These are phyloP conservation scores for Pestalotiopsis fici DNA, from an alignment of 2,329 filamentous ascomycete species.

Conservation along the genomic window DNA sequence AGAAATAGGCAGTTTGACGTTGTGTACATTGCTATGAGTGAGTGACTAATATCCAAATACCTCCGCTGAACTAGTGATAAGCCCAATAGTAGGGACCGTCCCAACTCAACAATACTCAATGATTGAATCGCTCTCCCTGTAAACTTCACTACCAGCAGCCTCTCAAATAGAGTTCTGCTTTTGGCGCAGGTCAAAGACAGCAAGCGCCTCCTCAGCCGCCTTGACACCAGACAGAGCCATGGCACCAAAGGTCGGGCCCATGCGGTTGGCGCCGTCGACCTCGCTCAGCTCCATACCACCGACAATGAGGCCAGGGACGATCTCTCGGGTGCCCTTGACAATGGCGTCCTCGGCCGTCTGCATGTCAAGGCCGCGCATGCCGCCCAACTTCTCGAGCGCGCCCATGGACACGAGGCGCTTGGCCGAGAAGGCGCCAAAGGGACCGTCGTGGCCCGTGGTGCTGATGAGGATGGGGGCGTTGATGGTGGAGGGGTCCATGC, in stretches of 20 bases:
- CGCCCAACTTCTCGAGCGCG: slow-evolving; percentile 78
- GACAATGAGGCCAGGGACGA: slow-evolving; percentile 86
- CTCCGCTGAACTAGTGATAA: no score
- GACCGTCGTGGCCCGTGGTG: slow-evolving; percentile 88
- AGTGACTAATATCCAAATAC: no score
- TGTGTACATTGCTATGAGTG: no score
- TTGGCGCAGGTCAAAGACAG: slow-evolving; percentile 76
- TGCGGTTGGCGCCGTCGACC: slow-evolving; percentile 87
- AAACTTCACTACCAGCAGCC: no score
- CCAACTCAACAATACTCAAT: no score
- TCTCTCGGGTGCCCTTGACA: slow-evolving; percentile 86
- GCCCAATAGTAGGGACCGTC: no score
- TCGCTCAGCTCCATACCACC: slow-evolving; percentile 93
- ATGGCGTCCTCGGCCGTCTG: slow-evolving; percentile 89
- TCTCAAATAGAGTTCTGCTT: slow-evolving; percentile 69
- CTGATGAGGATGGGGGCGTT: slow-evolving; percentile 87
- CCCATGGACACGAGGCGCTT: slow-evolving; percentile 92
- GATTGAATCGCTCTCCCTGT: no score
- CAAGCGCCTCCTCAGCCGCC: slow-evolving; percentile 84
- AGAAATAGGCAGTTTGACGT: no score
- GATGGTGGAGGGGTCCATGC: slow-evolving; percentile 98
- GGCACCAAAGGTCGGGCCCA: slow-evolving; percentile 65
- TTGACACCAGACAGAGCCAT: slow-evolving; percentile 89
- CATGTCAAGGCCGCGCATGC: slow-evolving; percentile 95
- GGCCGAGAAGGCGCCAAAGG: slow-evolving; percentile 87